A percentile compares a stretch with the other conserved stretches of the same genome.
phyloP scores from a whole-genome alignment of 306 rosid genomes.

The Cucumis melo region DNA sequence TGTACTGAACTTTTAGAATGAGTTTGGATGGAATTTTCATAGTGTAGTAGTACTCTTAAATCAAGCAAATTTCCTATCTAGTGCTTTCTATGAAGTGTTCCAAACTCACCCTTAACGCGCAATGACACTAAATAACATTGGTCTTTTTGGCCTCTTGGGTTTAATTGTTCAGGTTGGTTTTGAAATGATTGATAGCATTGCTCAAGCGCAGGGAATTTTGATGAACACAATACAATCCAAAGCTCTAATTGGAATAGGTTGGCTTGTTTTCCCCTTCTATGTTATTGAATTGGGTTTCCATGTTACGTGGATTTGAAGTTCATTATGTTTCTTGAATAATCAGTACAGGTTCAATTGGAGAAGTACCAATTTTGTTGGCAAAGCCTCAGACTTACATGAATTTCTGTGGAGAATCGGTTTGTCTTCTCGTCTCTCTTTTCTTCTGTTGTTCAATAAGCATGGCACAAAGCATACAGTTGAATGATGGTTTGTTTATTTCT shows the following conservation, averaged over 20 bases:
- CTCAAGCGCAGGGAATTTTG: slow-evolving; percentile 47
- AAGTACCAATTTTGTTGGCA: slow-evolving; percentile 75
- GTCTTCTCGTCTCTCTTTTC: slow-evolving; percentile 16
- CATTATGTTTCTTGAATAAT: slow-evolving; percentile 18
- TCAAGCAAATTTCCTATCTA: not conserved
- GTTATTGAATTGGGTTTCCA: not conserved
- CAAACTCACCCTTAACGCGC: not conserved
- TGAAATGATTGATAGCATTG: slow-evolving; percentile 62
- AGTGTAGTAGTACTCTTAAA: not conserved
- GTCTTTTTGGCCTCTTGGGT: not conserved
- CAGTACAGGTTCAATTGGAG: slow-evolving; percentile 79
- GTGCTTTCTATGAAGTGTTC: not conserved
- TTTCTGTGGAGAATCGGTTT: slow-evolving; percentile 82
- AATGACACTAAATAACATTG: not conserved
- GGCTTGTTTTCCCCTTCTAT: not conserved
- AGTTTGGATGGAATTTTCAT: not conserved
- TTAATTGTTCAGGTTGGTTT: slow-evolving; percentile 59
- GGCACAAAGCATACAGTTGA: not conserved
- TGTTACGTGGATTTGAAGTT: slow-evolving; percentile 1
- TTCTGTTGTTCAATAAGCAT: not conserved
- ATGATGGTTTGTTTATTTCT: not conserved
- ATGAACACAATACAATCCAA: slow-evolving; percentile 89
- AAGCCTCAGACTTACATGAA: slow-evolving; percentile 94
- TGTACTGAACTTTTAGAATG: not conserved
- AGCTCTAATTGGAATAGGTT: slow-evolving; percentile 84